These are phyloP conservation scores for Peronospora destructor DNA, from an alignment of 352 stramenopile species.

Conservation along the genomic window DNA sequence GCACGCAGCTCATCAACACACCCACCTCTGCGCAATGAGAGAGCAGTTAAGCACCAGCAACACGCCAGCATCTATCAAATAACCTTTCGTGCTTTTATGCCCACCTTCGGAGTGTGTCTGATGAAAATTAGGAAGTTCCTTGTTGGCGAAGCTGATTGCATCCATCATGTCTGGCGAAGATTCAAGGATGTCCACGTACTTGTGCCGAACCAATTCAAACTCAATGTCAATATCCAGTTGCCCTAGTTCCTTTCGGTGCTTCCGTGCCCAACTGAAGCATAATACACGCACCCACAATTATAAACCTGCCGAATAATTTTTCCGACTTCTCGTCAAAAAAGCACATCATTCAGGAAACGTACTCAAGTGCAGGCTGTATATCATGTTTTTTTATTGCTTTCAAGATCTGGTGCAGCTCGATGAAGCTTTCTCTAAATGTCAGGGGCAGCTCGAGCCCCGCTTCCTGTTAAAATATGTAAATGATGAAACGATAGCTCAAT, in stretches of 20 bases:
- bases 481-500: not conserved
- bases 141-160: slow-evolving; percentile 57
- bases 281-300: slow-evolving; percentile 3
- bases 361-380: slow-evolving; percentile 61
- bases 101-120: slow-evolving; percentile 50
- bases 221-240: slow-evolving; percentile 62
- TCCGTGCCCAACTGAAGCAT: slow-evolving; percentile 46
- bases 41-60: not conserved
- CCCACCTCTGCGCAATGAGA: slow-evolving; percentile 44
- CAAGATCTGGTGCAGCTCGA: slow-evolving; percentile 60
- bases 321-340: not conserved
- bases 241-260: slow-evolving; percentile 45
- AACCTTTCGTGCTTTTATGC: not conserved
- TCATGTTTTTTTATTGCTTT: slow-evolving; percentile 58
- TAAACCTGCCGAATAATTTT: not conserved
- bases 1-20: slow-evolving; percentile 71
- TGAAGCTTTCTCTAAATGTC: slow-evolving; percentile 55
- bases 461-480: slow-evolving; percentile 33
- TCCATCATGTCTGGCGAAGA: slow-evolving; percentile 60
- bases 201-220: slow-evolving; percentile 77
- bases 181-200: slow-evolving; percentile 74
- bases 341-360: slow-evolving; percentile 13
- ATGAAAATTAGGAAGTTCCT: slow-evolving; percentile 57
- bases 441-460: slow-evolving; percentile 42
- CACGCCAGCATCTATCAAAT: not conserved